These are phyloP conservation scores for Amylostereum chailletii DNA, from an alignment of 1,284 basidiomycete genomes.

Conservation along the genomic window DNA sequence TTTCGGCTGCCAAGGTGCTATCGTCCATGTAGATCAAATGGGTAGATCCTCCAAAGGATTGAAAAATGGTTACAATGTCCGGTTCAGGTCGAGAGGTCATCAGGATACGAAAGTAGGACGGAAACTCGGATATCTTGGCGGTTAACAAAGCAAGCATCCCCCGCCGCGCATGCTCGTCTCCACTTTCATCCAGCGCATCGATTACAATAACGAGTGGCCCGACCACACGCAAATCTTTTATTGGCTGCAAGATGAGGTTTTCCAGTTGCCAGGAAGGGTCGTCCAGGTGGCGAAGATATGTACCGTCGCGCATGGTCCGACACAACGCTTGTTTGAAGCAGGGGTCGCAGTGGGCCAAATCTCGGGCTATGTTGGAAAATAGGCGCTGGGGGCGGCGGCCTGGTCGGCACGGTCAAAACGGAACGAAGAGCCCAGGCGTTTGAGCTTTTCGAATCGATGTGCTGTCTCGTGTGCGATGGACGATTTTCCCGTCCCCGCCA, in stretches of 20 bases:
- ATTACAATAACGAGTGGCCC: conserved; percentile 7
- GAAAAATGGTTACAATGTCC: background rate
- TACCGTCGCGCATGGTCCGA: background rate
- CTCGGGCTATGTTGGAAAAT: background rate
- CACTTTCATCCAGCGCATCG: conserved; percentile 12
- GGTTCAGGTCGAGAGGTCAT: conserved; percentile 11
- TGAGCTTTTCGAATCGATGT: conserved; percentile 2
- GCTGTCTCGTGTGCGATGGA: conserved; percentile 12
- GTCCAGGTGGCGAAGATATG: background rate
- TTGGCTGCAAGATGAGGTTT: background rate
- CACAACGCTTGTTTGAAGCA: background rate
- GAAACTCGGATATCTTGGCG: background rate
- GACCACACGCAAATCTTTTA: background rate
- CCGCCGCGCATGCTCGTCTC: background rate
- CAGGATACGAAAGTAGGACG: conserved; percentile 9
- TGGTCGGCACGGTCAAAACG: conserved; percentile 8
- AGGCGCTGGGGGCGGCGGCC: background rate
- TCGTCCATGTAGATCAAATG: background rate
- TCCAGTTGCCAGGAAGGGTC: conserved; percentile 5
- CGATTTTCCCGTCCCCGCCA: conserved; percentile 11
- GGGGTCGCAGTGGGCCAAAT: background rate
- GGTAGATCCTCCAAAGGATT: background rate
- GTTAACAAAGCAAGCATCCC: conserved; percentile 6
- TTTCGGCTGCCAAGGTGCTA: background rate
- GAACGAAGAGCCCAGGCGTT: conserved; percentile 12